Percentiles rank a stretch among this genome's conserved stretches.
These are phyloP conservation scores for Mollisia scopiformis DNA, from an alignment of 2,329 filamentous ascomycete genomes.

Conservation along the genomic window DNA sequence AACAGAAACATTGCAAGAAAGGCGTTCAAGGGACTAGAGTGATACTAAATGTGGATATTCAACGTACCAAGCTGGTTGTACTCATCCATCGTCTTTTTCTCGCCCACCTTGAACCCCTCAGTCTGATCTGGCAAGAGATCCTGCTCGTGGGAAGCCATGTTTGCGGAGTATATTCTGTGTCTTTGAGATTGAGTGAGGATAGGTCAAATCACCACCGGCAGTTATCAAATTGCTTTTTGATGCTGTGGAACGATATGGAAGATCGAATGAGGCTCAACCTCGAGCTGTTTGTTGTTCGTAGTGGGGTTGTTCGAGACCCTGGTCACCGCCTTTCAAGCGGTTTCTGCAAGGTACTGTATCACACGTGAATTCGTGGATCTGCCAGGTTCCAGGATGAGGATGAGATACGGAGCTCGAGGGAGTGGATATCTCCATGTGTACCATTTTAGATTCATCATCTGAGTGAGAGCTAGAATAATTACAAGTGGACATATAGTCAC, in stretches of 20 bases:
- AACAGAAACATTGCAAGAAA: no score
- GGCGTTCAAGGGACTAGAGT: no score
- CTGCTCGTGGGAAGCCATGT: slow-evolving; percentile 61
- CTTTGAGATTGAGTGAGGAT: neutral
- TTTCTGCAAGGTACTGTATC: neutral
- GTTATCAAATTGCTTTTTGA: neutral
- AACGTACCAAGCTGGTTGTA: slow-evolving; percentile 88
- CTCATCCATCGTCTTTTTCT: slow-evolving; percentile 97
- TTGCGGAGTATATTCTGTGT: slow-evolving; percentile 7
- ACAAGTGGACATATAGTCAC: no score
- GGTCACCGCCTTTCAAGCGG: neutral
- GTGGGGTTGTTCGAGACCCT: neutral
- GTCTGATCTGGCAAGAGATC: slow-evolving; percentile 87
- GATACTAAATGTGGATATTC: neutral
- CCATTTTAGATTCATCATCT: no score
- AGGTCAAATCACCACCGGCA: neutral
- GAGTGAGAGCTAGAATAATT: no score
- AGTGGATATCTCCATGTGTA: no score
- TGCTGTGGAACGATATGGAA: neutral
- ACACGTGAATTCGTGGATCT: neutral
- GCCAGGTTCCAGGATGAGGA: neutral
- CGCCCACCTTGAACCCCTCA: slow-evolving; percentile 95
- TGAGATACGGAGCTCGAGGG: neutral
- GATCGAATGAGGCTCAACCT: slow-evolving; percentile 1
- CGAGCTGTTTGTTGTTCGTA: slow-evolving; percentile 1